Conservation (phyloP, 306 rosid genomes). For the Glycyrrhiza uralensis region DNA sequence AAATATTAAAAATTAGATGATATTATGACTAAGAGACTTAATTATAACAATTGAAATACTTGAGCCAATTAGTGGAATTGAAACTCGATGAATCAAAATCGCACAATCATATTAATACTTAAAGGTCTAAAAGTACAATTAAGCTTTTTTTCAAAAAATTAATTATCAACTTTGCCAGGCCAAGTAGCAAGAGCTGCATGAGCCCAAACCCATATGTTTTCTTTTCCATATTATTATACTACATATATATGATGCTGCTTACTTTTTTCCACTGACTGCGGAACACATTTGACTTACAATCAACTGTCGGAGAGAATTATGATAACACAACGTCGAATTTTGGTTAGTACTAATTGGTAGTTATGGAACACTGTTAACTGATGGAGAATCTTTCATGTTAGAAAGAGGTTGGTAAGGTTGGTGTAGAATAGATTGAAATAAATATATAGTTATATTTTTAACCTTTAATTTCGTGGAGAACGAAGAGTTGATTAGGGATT, state of each 20-base stretch:
- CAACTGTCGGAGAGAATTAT: neutral
- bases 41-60: no score
- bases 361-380: neutral
- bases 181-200: neutral
- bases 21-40: no score
- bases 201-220: neutral
- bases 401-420: conserved; percentile 16
- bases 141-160: neutral
- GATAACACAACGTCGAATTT: neutral
- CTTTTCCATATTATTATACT: neutral
- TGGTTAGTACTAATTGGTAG: neutral
- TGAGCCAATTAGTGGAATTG: no score
- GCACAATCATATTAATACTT: no score
- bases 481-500: no score
- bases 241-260: neutral
- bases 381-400: neutral
- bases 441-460: neutral
- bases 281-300: conserved; percentile 29
- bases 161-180: neutral
- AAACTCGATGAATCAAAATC: no score
- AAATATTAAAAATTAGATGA: no score
- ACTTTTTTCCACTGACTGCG: conserved; percentile 57
- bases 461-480: neutral
- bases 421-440: neutral
- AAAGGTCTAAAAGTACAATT: no score